phyloP scores from a whole-genome alignment of 768 basidiomycete genomes.

The Lactarius vividus region DNA sequence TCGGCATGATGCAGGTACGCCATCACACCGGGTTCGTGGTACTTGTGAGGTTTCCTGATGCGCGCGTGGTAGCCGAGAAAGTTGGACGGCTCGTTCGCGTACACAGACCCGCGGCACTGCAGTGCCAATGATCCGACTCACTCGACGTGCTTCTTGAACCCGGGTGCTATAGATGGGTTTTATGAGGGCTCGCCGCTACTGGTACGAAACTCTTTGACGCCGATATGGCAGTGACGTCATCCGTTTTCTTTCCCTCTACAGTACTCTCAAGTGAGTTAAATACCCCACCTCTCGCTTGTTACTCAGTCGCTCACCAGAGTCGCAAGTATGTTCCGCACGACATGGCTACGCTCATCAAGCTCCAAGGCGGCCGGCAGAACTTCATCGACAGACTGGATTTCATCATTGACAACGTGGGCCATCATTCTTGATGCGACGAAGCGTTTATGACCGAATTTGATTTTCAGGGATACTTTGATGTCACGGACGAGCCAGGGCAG shows the following conservation, averaged over 20 bases:
- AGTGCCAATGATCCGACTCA: constrained; percentile 57
- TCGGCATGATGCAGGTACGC: constrained; percentile 60
- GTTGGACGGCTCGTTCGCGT: constrained; percentile 56
- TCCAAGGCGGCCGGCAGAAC: constrained; percentile 55
- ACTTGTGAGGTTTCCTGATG: not conserved
- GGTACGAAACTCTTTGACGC: constrained; percentile 37
- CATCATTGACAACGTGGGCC: constrained; percentile 50
- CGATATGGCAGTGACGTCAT: no score
- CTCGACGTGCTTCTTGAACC: constrained; percentile 59
- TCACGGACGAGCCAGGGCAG: constrained; percentile 62
- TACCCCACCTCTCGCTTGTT: not conserved
- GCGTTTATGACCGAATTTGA: not conserved
- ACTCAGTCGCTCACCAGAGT: not conserved
- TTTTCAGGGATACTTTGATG: constrained; percentile 54
- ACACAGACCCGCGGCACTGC: constrained; percentile 65
- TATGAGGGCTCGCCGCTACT: constrained; percentile 64
- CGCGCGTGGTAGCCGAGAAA: constrained; percentile 46
- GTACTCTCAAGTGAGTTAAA: not conserved
- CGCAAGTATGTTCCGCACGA: constrained; percentile 62
- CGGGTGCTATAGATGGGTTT: constrained; percentile 56
- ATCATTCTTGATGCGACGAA: not conserved
- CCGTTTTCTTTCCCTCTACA: not conserved
- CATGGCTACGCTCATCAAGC: constrained; percentile 55
- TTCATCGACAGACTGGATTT: constrained; percentile 57
- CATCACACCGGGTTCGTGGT: not conserved